phyloP scores from a whole-genome alignment of 495 filamentous ascomycete species.

The Immersiella caudata region DNA sequence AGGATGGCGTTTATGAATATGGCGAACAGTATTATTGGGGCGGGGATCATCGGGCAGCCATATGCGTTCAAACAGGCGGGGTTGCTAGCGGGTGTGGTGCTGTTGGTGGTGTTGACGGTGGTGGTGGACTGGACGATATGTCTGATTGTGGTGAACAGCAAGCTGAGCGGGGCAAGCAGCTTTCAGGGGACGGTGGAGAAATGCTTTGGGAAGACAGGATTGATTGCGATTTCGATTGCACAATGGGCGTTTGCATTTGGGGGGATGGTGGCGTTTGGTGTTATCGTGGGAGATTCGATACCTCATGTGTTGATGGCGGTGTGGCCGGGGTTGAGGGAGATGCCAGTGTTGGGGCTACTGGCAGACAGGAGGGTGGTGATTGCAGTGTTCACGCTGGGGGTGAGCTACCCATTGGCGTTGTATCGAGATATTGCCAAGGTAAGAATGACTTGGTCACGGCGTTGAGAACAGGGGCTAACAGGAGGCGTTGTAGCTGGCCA shows the following conservation, averaged over 20 bases:
- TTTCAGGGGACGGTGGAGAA: slow-evolving; percentile 94
- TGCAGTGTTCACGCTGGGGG: slow-evolving; percentile 75
- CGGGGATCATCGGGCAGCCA: slow-evolving; percentile 95
- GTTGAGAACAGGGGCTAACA: not conserved
- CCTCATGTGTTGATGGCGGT: slow-evolving; percentile 83
- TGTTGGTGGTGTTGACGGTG: slow-evolving; percentile 77
- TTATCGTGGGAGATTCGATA: slow-evolving; percentile 95
- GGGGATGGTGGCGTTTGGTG: slow-evolving; percentile 96
- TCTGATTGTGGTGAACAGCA: slow-evolving; percentile 93
- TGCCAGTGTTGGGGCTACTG: slow-evolving; percentile 77
- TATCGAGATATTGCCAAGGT: slow-evolving; percentile 98
- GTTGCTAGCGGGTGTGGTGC: slow-evolving; percentile 72
- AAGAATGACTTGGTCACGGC: slow-evolving; percentile 25
- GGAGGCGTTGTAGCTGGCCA: slow-evolving; percentile 67
- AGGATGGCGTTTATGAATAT: slow-evolving; percentile 88
- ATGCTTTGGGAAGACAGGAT: slow-evolving; percentile 85
- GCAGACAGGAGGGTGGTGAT: slow-evolving; percentile 82
- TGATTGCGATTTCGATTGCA: slow-evolving; percentile 87
- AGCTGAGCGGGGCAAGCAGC: slow-evolving; percentile 85
- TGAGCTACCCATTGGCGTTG: slow-evolving; percentile 90
- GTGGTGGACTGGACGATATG: slow-evolving; percentile 96
- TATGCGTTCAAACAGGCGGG: slow-evolving; percentile 94
- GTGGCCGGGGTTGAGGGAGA: slow-evolving; percentile 73
- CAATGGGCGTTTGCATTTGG: slow-evolving; percentile 99
- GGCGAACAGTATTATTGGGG: slow-evolving; percentile 98